Conservation (phyloP, 805 yeast species). For the Barnettozyma pratensis region DNA sequence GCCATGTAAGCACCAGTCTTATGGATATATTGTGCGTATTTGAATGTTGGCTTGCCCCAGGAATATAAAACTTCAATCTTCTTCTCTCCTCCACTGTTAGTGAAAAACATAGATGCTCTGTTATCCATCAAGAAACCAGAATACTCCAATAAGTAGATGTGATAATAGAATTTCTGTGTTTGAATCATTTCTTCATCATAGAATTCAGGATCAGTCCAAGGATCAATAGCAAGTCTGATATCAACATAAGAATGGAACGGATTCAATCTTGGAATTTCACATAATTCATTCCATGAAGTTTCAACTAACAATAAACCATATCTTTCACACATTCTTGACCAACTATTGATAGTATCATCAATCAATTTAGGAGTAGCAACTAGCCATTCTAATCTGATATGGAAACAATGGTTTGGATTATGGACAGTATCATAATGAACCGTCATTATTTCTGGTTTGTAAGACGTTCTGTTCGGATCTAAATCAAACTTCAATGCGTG, state of each 20-base stretch:
- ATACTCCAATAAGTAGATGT: constrained; percentile 61
- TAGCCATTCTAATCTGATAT: constrained; percentile 87
- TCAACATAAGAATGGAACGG: constrained; percentile 88
- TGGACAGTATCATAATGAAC: constrained; percentile 91
- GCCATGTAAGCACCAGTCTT: constrained; percentile 85
- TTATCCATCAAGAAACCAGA: constrained; percentile 80
- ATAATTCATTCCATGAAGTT: constrained; percentile 85
- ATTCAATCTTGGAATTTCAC: constrained; percentile 66
- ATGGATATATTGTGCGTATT: constrained; percentile 86
- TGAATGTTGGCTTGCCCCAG: constrained; percentile 86
- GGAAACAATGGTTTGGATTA: constrained; percentile 93
- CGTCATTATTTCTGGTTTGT: constrained; percentile 69
- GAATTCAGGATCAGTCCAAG: constrained; percentile 61
- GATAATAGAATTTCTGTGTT: constrained; percentile 67
- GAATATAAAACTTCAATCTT: constrained; percentile 71
- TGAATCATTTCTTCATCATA: constrained; percentile 34
- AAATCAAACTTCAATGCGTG: constrained; percentile 63
- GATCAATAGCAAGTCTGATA: constrained; percentile 60
- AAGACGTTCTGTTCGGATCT: constrained; percentile 68
- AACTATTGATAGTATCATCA: constrained; percentile 69
- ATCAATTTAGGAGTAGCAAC: constrained; percentile 81
- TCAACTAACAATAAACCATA: constrained; percentile 81
- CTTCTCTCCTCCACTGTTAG: constrained; percentile 35
- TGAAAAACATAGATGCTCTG: constrained; percentile 63
- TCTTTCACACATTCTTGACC: constrained; percentile 81